Base-by-base conservation (phyloP, 768 basidiomycete species). In the Lentinula detonsa region DNA sequence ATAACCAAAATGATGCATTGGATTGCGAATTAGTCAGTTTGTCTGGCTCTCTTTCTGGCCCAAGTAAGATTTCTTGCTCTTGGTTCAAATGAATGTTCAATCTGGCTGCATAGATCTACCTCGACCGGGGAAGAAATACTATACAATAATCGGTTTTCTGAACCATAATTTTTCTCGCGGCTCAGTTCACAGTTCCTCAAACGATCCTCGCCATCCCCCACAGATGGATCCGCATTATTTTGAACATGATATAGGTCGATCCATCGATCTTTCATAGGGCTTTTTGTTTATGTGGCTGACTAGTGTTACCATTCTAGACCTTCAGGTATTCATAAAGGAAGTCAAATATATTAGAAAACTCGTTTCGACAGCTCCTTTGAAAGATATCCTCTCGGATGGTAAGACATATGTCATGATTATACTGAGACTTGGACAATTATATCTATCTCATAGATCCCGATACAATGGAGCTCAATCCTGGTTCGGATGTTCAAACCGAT, bases 131-230 rank as follows among this genome's bases (percentile, higher is more conserved):
- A 80, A 78, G 65, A 72, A 68, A 18, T 84, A 84, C 63, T 49
- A 79, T 23, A 75, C 77, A 0, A 46, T 82, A 15, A 52, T 72
- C 5, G 66, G 65, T 5, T 70, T 72, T 0, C 63, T 74, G n/a
- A 79, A 80, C 58, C 78, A 84, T 53, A 73, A 73, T 1, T 75
- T 81, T 63, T 81, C 78, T 9, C 69, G 81, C 11, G 83, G 84
- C 1, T 74, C 78, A 0, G 78, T 85, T 60, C 77, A 78, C 51
- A 66, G 67, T n/a, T 66, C 55, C 35, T 73, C 69, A 18, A 65
- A 64, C 21, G 72, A 79, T 61, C 75, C 77, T 4, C 54, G 56
- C 3, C 72, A 68, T n/a, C 43, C 71, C 57, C 76, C 77, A 1
- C 71, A 63, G 31, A 71, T 78, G 45, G 76, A 80, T 63, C 79